Percentiles rank a stretch among this genome's conserved stretches.
These are phyloP conservation scores for Phyllosticta citribraziliensis DNA, from an alignment of 2,329 filamentous ascomycete species.

Conservation along the genomic window DNA sequence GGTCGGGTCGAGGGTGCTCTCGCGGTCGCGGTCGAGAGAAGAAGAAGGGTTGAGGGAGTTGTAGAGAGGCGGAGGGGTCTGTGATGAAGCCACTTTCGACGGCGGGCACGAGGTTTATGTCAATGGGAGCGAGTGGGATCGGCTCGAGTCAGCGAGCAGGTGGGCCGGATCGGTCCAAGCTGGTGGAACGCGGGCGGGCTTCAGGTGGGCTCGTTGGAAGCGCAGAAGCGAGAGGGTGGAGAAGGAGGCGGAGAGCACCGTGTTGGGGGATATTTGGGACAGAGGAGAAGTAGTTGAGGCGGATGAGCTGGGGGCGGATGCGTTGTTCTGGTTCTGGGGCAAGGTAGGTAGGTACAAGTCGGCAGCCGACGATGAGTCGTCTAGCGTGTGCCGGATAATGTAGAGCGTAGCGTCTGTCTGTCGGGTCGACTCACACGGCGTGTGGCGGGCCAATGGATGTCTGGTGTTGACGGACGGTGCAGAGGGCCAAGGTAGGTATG, in stretches of 20 bases:
- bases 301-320: not conserved
- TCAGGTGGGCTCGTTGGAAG: not conserved
- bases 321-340: not conserved
- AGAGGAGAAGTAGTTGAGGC: not conserved
- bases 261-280: not conserved
- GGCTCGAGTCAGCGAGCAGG: slow-evolving; percentile 9
- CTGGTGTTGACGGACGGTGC: too few species aligned
- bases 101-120: slow-evolving; percentile 6
- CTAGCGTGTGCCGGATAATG: not conserved
- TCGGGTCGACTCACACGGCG: not conserved
- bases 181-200: slow-evolving; percentile 5
- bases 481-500: too few species aligned
- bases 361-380: not conserved
- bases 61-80: slow-evolving; percentile 13
- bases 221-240: not conserved
- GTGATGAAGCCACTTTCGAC: slow-evolving; percentile 10
- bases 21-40: slow-evolving; percentile 11
- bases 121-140: slow-evolving; percentile 10
- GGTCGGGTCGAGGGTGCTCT: slow-evolving; percentile 11
- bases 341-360: not conserved
- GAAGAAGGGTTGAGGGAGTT: slow-evolving; percentile 12
- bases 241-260: not conserved
- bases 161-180: slow-evolving; percentile 10
- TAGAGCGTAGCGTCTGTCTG: not conserved
- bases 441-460: not conserved